Evolutionary conservation across 441 rosid genomes (phyloP), one percentile per base, ranked within the genome.

Genomic region (Brassica hybrid): DNA sequence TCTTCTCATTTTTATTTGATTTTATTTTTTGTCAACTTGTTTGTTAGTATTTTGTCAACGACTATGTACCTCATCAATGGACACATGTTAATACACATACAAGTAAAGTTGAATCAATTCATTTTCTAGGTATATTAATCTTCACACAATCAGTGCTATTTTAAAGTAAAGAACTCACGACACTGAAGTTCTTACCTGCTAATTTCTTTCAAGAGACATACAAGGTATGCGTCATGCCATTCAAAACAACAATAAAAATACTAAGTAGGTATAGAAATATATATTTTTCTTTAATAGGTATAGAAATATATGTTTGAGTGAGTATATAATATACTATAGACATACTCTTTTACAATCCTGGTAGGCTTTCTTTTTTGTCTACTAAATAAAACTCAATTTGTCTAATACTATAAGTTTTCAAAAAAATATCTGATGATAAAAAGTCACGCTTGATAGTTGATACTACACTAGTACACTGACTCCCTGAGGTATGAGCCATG

Each of bases 401-500:
- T 38, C 45, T 38, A 38, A 38, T 38, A 38, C 45, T 11, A 38
- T 10, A 38, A 38, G 43, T 34, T 34, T 25, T 25, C 27, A 25
- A 25, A 25, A 25, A 25, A 56, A 57, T 57, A 59, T 59, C 64
- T 59, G 30, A 12, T 23, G 34, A 27, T 23, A 2, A 5, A 23
- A 5, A 0, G 7, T 12, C 66, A 57, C 12, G 2, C 23, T 57
- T 74, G 43, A 43, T 41, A 41, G 30, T 19, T 9, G 27, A 19
- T 58, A 56, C 77, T 60, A 2, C 45, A 36, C 34, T 36, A 8
- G 0, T 8, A 74, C 25, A 68, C 56, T 75, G 62, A 58, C 19
- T 65, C 27, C 79, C 65, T 76, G 32, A 58, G 63, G 64, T 59
- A 23, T 59, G 69, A 21, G 69, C 43, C 79, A 76, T 52, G 74